Base-by-base conservation (phyloP, 2,329 filamentous ascomycete species). In the Lithohypha guttulata region DNA sequence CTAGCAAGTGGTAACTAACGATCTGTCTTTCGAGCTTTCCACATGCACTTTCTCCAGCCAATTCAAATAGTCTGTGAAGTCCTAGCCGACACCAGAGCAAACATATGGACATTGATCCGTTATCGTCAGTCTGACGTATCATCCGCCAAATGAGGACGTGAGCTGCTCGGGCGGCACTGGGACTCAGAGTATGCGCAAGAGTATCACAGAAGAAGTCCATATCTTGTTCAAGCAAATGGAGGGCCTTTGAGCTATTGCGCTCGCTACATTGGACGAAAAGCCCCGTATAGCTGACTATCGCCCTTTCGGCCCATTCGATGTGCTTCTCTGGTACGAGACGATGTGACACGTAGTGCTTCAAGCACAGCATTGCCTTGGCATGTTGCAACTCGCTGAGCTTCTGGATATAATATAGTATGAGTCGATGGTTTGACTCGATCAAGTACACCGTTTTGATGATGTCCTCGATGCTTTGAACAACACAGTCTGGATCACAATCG, bases 21-120 rank as follows among this genome's bases (percentile, higher is more conserved):
- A 82, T 60, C 54, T 84, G 93, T 80, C 80, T 77, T 32, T 74
- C 63, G 44, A 91, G 68, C 45, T 82, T 85, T 3, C 73, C 72
- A 40, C 69, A 69, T 54, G 87, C 91, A 1, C 69, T 50, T 2
- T 77, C 68, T 1, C 81, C 79, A 15, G 75, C 72, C 34, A 73
- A 73, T 9, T 69, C 61, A 47, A 95, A 86, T 0, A 84, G 52
- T 1, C 64, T 55, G 52, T 86, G 79, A 9, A 81, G 64, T 1
- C 81, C 78, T 13, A 85, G 55, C 6, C 59, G 66, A 51, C 84
- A 93, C 85, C 84, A 95, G 35, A 64, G 59, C 45, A 80, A 67
- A 31, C 26, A 26, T 13, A 39, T 8, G 23, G 35, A 31, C 9
- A 14, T 15, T 8, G 15, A 9, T 3, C 27, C 19, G 14, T 23